phyloP scores from a whole-genome alignment of 1,284 basidiomycete species.

The Termitomyces sp. region DNA sequence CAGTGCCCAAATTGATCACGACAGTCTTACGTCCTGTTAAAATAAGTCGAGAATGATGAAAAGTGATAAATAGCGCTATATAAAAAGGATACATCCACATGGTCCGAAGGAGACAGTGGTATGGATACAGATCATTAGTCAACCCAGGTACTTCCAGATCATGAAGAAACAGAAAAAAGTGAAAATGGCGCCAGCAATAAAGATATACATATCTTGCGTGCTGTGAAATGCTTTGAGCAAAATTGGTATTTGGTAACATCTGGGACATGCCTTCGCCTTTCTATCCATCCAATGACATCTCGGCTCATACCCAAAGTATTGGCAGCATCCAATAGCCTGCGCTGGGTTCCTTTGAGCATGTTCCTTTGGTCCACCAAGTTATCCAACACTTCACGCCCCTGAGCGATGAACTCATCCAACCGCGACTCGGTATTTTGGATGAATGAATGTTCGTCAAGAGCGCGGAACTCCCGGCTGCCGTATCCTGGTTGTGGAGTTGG shows the following conservation, averaged over 20 bases:
- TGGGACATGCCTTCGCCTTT: slow-evolving; percentile 69
- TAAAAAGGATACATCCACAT: slow-evolving; percentile 6
- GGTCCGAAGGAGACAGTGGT: slow-evolving; percentile 14
- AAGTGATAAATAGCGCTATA: slow-evolving; percentile 8
- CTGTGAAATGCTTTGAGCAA: slow-evolving; percentile 35
- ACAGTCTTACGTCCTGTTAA: too few species aligned
- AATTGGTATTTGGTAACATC: neutral
- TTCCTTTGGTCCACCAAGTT: slow-evolving; percentile 88
- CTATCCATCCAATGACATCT: slow-evolving; percentile 93
- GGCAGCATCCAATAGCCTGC: slow-evolving; percentile 78
- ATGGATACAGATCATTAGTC: slow-evolving; percentile 18
- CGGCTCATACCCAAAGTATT: slow-evolving; percentile 90
- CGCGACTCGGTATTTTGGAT: slow-evolving; percentile 74
- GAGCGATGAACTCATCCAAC: slow-evolving; percentile 86
- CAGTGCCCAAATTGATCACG: neutral
- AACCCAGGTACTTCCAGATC: slow-evolving; percentile 88
- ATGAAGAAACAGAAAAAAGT: slow-evolving; percentile 89
- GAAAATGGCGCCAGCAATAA: slow-evolving; percentile 75
- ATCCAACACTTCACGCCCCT: slow-evolving; percentile 85
- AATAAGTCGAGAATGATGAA: neutral
- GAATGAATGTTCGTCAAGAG: slow-evolving; percentile 83
- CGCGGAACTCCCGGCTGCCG: slow-evolving; percentile 65
- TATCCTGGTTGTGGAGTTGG: slow-evolving; percentile 51
- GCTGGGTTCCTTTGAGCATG: slow-evolving; percentile 87
- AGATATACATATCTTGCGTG: slow-evolving; percentile 91